Evolutionary conservation across 139 green algal species (phyloP), one percentile per base, ranked within the genome.

Genomic region (Tetratostichococcus sp.): DNA sequence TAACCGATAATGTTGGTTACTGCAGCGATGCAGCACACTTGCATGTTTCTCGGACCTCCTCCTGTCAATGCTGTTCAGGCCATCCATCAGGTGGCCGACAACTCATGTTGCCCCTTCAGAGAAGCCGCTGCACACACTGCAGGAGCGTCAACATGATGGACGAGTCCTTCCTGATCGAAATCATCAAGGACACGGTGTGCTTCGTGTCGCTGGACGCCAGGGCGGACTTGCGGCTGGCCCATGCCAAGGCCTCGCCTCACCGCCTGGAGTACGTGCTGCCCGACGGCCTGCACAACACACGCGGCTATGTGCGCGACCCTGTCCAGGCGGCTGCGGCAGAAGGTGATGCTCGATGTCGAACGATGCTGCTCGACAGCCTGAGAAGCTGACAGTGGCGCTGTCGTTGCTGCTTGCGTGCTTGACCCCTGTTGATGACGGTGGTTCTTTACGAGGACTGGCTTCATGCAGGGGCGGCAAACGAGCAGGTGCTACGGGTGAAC

Each of bases 141-240:
- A 89, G 89, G 79, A 87, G 79, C 32, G 85, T 97, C 23, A 97
- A 99, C 82, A 93, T 99, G 87, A 96, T 96, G 89, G 94, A 97
- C 28, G 96, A 99, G 77, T 85, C 86, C 0, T 94, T 91, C 76
- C 78, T 99, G 28, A 87, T 98, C 75, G 95, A 99, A 75, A 71
- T 86, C 43, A 91, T 98, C 67, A 99, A 99, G 79, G 89, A 99
- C 34, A 72, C 86, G 33, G 72, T 93, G 31, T 97, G 92, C 82
- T 98, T 98, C 73, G 89, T 95, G 21, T 91, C 87, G 57, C 65
- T 80, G 32, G 83, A 94, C 76, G 39, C 80, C 16, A 21, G 16
- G 25, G 69, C 43, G 5, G 90, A 95, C 67, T 72, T 94, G 28
- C 34, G 35, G 35, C n/a, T 50, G 16, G 70, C 85, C 14, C 77